Evolutionary conservation across 495 filamentous ascomycete genomes (phyloP), one percentile per base, ranked within the genome.

Genomic region (Aspergillus nidulans): DNA sequence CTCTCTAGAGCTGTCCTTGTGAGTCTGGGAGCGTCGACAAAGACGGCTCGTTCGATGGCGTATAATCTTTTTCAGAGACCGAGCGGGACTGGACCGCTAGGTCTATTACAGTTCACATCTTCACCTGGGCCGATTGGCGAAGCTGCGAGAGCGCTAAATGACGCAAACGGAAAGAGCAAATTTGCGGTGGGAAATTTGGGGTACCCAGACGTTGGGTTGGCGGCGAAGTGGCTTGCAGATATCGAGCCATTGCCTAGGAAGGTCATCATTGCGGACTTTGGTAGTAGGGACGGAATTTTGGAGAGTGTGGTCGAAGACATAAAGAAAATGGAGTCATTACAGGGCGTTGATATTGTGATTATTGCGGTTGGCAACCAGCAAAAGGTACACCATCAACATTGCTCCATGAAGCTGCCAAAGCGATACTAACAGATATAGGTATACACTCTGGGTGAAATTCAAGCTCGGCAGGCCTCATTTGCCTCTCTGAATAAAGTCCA

Each of bases 261-360:
- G 56, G 59, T 85, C 51, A 68, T 81, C 4, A 54, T 85, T 25
- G 56, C 73, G 46, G 78, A 85, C 57, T 83, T 80, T 59, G 82
- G 80, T 13, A 72, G 72, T 0, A 65, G 81, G 13, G 73, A 56
- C 6, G 62, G 63, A 49, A 71, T 68, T 0, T 59, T 67, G 1
- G 53, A 64, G n/a, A 49, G 64, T 10, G 73, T 80, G 63, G 64
- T 65, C 1, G 46, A 60, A 0, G 47, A 65, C 2, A 49, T 84
- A 6, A 28, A 53, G 30, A 19, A 25, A 7, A 32, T 55, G 24
- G 19, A 24, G 6, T 20, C 2, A 2, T 26, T 60, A 4, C 16
- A 67, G 7, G 34, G 15, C 8, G 56, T 56, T 10, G 58, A 71
- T 18, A 39, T 66, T 26, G 55, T 73, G 0, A 66, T 73, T 49